Base-by-base conservation (phyloP, 2,329 filamentous ascomycete species). In the Fusarium foetens region DNA sequence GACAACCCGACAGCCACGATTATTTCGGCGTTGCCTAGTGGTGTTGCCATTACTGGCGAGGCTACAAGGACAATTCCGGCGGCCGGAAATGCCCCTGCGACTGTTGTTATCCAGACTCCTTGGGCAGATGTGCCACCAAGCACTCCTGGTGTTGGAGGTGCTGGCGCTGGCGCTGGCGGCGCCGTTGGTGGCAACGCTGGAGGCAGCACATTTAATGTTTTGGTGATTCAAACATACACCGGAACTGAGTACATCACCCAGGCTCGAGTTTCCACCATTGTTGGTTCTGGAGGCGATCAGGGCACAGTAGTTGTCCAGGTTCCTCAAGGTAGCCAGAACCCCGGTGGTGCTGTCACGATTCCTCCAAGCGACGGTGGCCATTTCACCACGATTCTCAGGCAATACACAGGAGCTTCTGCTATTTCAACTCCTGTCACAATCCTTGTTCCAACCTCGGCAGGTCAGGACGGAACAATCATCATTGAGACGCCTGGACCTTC, bases 301-400 rank as follows among this genome's bases (percentile, higher is more conserved):
- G 70, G 62, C 12, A 72, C 70, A 16, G 70, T 72, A 13, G 58
- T 72, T 6, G 59, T 72, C 9, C 70, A 72, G 63, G 70, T 72
- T 23, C 70, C 70, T 17, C 53, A 41, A 4, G 66, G 60, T 9
- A 58, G 58, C 21, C 70, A 72, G 35, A 72, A 58, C 12, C 57
- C 57, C 9, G 57, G 55, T 17, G 60, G 67, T 14, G 71, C 58
- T 17, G 54, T 72, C 21, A 72, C 70, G 2, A 73, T 72, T 11
- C 70, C 70, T 21, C 70, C 70, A 3, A 72, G 62, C n/a, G 53
- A 42, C 6, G 70, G 58, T 4, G 66, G 70, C 17, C 66, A 65
- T 25, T 72, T 57, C 41, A 73, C 66, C 7, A 73, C 70, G 6
- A 63, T 72, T n/a, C 27, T 72, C 16, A 46, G 66, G 21, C 61